Evolutionary conservation across 805 yeast genomes (phyloP).

Genomic region (Gaillardinia entomophila): DNA sequence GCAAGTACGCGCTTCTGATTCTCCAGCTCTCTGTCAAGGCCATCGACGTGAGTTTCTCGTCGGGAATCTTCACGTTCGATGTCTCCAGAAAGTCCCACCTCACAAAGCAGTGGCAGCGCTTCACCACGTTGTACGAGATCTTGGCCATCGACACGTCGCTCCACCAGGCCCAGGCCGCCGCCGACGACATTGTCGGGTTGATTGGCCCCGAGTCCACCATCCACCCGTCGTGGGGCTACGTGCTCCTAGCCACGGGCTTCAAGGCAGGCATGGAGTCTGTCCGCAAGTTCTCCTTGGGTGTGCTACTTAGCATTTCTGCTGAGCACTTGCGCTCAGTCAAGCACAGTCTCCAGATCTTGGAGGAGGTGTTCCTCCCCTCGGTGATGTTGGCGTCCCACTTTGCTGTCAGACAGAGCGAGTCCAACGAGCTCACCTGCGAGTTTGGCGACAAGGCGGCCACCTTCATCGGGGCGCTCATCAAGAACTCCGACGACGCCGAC

Average conservation of each 20-base stretch:
- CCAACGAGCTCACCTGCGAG: slow-evolving; percentile 38
- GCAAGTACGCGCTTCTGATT: slow-evolving; percentile 64
- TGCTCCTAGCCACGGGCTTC: slow-evolving; percentile 71
- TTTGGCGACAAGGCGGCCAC: slow-evolving; percentile 49
- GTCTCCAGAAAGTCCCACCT: slow-evolving; percentile 15
- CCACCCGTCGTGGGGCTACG: slow-evolving; percentile 66
- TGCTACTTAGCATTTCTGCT: slow-evolving; percentile 48
- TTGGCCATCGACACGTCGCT: slow-evolving; percentile 79
- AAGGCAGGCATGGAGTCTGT: slow-evolving; percentile 75
- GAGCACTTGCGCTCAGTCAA: slow-evolving; percentile 34
- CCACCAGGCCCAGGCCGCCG: slow-evolving; percentile 80
- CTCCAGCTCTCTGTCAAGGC: slow-evolving; percentile 54
- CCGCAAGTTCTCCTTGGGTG: slow-evolving; percentile 51
- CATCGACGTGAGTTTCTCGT: slow-evolving; percentile 27
- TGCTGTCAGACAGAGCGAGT: slow-evolving; percentile 26
- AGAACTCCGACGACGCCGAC: slow-evolving; percentile 20
- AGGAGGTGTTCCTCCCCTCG: slow-evolving; percentile 47
- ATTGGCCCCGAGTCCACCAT: slow-evolving; percentile 47
- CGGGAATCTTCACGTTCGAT: slow-evolving; percentile 42
- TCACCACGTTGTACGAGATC: slow-evolving; percentile 70
- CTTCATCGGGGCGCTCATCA: slow-evolving; percentile 39
- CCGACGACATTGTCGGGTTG: slow-evolving; percentile 51
- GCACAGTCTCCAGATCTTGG: slow-evolving; percentile 39
- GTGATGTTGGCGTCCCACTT: slow-evolving; percentile 62
- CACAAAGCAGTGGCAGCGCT: slow-evolving; percentile 63